Evolutionary conservation across 2,329 filamentous ascomycete species (phyloP), one percentile per base, ranked within the genome.

Genomic region (Phialophora chinensis): DNA sequence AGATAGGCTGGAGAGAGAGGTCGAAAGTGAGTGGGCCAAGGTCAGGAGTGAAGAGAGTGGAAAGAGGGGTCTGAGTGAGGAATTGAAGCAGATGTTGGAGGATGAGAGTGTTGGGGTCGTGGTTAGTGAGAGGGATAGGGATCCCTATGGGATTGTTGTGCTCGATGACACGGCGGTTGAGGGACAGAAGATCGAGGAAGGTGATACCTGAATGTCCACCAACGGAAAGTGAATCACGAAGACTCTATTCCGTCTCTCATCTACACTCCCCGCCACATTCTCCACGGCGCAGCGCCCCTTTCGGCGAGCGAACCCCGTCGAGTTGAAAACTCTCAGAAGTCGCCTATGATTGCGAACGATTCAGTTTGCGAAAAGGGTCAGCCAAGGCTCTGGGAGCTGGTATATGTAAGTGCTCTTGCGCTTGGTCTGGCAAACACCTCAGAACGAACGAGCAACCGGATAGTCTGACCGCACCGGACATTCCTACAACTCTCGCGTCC

Each of bases 121-220:
- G 65, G 87, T 96, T 57, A 97, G 93, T 78, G 84, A 90, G 76
- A 84, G 84, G 52, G 95, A 99, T 79, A 84, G 87, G 66, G 95
- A 99, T 83, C 95, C 95, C 0, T 99, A 93, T 79, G 89, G 90
- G 60, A 90, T 97, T 66, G 84, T 92, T 74, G 74, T 83, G 33
- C 64, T 76, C 65, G 68, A 70, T 31, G 66, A 70, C 52, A 68
- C 68, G 20, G 62, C 63, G 8, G 68, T 70, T 10, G 65, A 67
- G 55, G 68, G 66, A 4, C 56, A 67, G 5, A 68, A 57, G 25
- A 25, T 70, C 35, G 35, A 56, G 7, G 33, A 17, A 23, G 65
- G 55, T 27, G 27, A 29, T 11, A 52, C 35, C 47, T 66, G 65
- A 67, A 83, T 12, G 4, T 11, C 10, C 20, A 53, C 14, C 49